Conservation (phyloP, 257 asterid genomes). For the Avicennia marina region DNA sequence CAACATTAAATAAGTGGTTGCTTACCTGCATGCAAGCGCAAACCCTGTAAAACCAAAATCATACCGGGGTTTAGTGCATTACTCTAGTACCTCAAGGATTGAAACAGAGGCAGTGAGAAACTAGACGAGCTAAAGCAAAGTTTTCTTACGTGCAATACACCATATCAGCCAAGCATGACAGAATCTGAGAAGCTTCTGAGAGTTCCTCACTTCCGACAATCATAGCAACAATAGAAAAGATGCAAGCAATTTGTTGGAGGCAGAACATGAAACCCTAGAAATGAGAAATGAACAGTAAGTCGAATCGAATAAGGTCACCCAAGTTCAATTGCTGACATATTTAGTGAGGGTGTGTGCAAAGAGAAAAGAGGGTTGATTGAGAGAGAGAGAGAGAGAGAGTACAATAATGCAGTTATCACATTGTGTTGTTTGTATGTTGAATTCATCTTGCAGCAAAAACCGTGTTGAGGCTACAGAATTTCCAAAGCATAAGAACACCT, state of each 20-base stretch:
- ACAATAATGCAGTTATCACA: constrained; percentile 98
- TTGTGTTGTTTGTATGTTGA: constrained; percentile 95
- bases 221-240: constrained; percentile 85
- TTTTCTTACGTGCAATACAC: constrained; percentile 90
- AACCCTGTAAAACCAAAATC: constrained; percentile 61
- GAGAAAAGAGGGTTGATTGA: background rate
- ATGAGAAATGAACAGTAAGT: constrained; percentile 5
- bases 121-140: constrained; percentile 5
- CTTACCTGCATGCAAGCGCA: constrained; percentile 99
- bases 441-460: constrained; percentile 96
- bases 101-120: background rate
- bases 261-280: constrained; percentile 96
- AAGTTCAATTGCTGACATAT: no score
- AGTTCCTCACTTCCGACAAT: constrained; percentile 88
- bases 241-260: constrained; percentile 95
- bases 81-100: background rate
- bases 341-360: background rate
- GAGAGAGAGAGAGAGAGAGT: no score
- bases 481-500: constrained; percentile 89
- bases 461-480: constrained; percentile 98
- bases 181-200: constrained; percentile 86
- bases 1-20: background rate
- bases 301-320: background rate
- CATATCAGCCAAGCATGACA: constrained; percentile 78
- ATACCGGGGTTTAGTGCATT: constrained; percentile 15